A percentile compares a stretch with the other conserved stretches of the same genome.
Conservation (phyloP, 768 basidiomycete genomes). For the Kwoniella pini region DNA sequence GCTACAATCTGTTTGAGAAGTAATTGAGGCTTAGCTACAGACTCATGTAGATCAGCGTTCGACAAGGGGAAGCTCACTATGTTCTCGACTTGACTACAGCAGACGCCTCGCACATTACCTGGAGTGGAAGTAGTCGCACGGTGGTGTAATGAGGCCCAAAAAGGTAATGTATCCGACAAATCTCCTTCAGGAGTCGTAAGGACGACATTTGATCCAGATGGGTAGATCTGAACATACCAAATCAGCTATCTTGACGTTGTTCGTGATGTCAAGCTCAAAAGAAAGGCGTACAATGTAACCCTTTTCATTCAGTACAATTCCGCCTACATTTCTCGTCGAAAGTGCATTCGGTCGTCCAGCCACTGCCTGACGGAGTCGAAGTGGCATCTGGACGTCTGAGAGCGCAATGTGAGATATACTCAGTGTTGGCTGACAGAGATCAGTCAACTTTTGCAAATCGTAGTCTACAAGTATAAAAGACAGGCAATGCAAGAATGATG, state of each 20-base stretch:
- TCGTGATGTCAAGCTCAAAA: neutral
- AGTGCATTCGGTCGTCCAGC: conserved; percentile 32
- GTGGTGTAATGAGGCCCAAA: conserved; percentile 40
- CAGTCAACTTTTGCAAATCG: too few relatives aligned
- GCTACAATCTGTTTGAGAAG: conserved; percentile 40
- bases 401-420: too few relatives aligned
- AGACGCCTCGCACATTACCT: conserved; percentile 29
- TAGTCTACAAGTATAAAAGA: too few relatives aligned
- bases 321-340: conserved; percentile 14
- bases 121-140: conserved; percentile 29
- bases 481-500: neutral
- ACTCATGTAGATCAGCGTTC: neutral
- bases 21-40: neutral
- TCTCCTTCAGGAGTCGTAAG: conserved; percentile 33
- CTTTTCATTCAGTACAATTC: conserved; percentile 20
- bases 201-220: conserved; percentile 33
- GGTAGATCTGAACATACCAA: conserved; percentile 26
- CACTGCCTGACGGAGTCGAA: conserved; percentile 42
- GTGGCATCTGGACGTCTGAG: conserved; percentile 24
- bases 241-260: conserved; percentile 9
- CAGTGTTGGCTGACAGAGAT: too few relatives aligned
- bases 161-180: conserved; percentile 31
- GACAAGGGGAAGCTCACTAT: conserved; percentile 20
- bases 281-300: conserved; percentile 30
- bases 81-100: conserved; percentile 12